Percentiles rank a stretch among this genome's conserved stretches.
phyloP scores from a whole-genome alignment of 345 rosid species.

The Kernera saxatilis region DNA sequence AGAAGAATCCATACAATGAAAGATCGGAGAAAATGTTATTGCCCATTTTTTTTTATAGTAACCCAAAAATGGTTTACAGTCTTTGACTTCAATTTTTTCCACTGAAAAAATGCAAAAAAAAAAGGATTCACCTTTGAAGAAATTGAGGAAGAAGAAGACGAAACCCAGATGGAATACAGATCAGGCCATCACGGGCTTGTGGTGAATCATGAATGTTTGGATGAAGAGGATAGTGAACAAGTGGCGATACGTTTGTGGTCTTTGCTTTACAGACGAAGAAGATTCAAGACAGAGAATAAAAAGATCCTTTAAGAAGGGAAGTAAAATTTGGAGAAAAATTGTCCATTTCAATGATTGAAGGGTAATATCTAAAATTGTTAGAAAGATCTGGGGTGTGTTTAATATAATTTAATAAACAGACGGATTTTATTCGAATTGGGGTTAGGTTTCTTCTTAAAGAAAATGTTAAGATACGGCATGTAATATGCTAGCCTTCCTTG shows the following conservation, averaged over 20 bases:
- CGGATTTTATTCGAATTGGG: not conserved
- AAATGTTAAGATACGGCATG: not conserved
- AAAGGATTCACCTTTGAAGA: slow-evolving; percentile 18
- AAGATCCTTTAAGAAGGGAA: not conserved
- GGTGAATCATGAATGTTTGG: slow-evolving; percentile 4
- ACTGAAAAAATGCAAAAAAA: not conserved
- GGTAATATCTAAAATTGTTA: not conserved
- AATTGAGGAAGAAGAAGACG: not conserved
- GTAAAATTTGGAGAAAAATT: not conserved
- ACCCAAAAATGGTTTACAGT: not conserved
- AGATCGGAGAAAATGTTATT: slow-evolving; percentile 1
- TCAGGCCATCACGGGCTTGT: slow-evolving; percentile 14
- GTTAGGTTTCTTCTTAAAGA: not conserved
- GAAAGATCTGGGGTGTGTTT: not conserved
- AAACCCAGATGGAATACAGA: slow-evolving; percentile 9
- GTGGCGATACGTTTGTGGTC: slow-evolving; percentile 25
- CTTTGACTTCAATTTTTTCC: slow-evolving; percentile 17
- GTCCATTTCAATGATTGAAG: slow-evolving; percentile 7
- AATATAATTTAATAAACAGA: not conserved
- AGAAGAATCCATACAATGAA: slow-evolving; percentile 24
- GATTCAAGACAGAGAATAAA: not conserved
- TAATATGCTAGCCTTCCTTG: not conserved
- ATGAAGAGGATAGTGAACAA: slow-evolving; percentile 28
- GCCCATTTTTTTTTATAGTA: slow-evolving; percentile 1
- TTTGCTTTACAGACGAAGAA: not conserved